Percentiles rank a stretch among this genome's conserved stretches.
These are phyloP conservation scores for Aspergillus arachidicola DNA, from an alignment of 2,329 filamentous ascomycete genomes.

Conservation along the genomic window DNA sequence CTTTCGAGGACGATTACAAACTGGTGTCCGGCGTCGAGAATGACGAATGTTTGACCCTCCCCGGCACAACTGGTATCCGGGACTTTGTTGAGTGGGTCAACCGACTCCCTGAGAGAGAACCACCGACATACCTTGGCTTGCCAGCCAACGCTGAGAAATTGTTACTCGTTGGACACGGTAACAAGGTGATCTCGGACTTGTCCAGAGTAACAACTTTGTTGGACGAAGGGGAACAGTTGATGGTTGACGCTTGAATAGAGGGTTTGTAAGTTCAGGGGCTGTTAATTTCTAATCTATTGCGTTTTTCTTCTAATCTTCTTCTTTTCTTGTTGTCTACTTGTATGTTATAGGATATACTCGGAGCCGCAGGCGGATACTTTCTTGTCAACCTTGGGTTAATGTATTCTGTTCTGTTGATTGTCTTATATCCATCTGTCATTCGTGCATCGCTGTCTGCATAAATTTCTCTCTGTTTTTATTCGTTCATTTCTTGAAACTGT, in stretches of 20 bases:
- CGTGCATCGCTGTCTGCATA: not conserved
- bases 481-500: not conserved
- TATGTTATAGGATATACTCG: slow-evolving; percentile 7
- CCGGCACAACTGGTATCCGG: slow-evolving; percentile 76
- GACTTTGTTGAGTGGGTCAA: slow-evolving; percentile 94
- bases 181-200: slow-evolving; percentile 80
- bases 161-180: slow-evolving; percentile 82
- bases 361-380: slow-evolving; percentile 8
- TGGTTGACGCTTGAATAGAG: slow-evolving; percentile 61
- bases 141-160: slow-evolving; percentile 97
- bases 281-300: slow-evolving; percentile 6
- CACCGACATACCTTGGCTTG: slow-evolving; percentile 89
- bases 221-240: slow-evolving; percentile 90
- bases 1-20: slow-evolving; percentile 91
- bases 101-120: slow-evolving; percentile 87
- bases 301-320: slow-evolving; percentile 8
- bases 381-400: slow-evolving; percentile 8
- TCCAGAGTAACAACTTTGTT: slow-evolving; percentile 82
- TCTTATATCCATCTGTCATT: not conserved
- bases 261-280: slow-evolving; percentile 7
- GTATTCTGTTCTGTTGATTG: not conserved
- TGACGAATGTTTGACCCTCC: slow-evolving; percentile 69
- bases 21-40: slow-evolving; percentile 71
- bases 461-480: too few species aligned
- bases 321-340: slow-evolving; percentile 17